phyloP scores from a whole-genome alignment of 768 basidiomycete species.

The Boletus vermiculosoides region DNA sequence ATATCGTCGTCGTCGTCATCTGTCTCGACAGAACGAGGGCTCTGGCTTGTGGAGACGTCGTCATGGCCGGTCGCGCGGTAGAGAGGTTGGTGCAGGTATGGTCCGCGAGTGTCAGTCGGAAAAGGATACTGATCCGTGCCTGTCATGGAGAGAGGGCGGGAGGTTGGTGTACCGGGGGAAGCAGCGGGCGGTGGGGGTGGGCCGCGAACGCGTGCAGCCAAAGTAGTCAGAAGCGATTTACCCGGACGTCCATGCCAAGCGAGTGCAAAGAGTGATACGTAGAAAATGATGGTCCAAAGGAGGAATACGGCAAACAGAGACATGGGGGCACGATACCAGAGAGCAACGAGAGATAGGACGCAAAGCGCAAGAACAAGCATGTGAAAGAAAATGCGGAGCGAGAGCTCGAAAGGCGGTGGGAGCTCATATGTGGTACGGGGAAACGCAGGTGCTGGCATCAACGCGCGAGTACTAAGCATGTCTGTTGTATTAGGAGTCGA shows the following conservation, averaged over 20 bases:
- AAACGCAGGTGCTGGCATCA: conserved; percentile 29
- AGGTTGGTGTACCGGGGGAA: conserved; percentile 37
- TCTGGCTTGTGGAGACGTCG: conserved; percentile 37
- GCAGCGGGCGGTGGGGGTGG: conserved; percentile 29
- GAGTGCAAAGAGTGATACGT: conserved; percentile 48
- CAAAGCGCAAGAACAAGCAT: conserved; percentile 56
- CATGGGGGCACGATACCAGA: conserved; percentile 56
- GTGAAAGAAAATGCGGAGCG: conserved; percentile 55
- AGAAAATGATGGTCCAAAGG: conserved; percentile 58
- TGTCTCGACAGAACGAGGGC: conserved; percentile 50
- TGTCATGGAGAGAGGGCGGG: conserved; percentile 40
- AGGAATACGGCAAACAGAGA: conserved; percentile 65
- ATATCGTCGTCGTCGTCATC: conserved; percentile 68
- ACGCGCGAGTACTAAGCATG: conserved; percentile 42
- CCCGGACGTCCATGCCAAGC: conserved; percentile 60
- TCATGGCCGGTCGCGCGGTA: conserved; percentile 51
- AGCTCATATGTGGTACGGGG: conserved; percentile 29
- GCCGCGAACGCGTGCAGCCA: conserved; percentile 45
- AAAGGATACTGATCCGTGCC: conserved; percentile 45
- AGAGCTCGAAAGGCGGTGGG: conserved; percentile 38
- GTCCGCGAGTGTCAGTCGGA: conserved; percentile 48
- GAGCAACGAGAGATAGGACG: conserved; percentile 52
- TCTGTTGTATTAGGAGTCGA: conserved; percentile 56
- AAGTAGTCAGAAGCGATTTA: conserved; percentile 53
- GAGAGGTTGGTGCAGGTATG: conserved; percentile 68